These are phyloP conservation scores for Jacaranda mimosifolia DNA, from an alignment of 257 asterid genomes.

Conservation along the genomic window DNA sequence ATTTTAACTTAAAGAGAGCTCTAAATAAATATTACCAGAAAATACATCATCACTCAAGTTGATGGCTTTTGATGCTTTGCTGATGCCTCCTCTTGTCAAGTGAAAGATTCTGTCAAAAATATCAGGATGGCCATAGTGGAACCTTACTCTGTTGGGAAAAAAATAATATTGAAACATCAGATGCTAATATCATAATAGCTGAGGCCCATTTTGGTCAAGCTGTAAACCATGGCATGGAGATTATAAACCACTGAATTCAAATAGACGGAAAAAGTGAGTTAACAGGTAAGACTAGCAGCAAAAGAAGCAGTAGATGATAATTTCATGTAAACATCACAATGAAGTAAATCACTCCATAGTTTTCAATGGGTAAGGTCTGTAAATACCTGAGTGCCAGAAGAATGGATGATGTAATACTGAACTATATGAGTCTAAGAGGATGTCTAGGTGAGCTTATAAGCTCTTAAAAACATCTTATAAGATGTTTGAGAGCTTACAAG, in stretches of 20 bases:
- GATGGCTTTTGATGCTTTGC: constrained; percentile 94
- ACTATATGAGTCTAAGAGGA: too few species aligned
- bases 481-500: too few species aligned
- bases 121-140: constrained; percentile 99
- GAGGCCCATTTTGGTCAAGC: constrained; percentile 1
- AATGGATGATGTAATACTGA: too few species aligned
- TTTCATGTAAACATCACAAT: too few species aligned
- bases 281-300: not conserved
- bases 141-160: constrained; percentile 91
- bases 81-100: constrained; percentile 95
- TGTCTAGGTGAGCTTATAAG: too few species aligned
- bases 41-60: constrained; percentile 99
- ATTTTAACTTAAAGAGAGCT: constrained; percentile 15
- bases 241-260: not conserved
- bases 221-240: not conserved
- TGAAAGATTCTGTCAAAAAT: constrained; percentile 93
- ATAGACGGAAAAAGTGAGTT: too few species aligned
- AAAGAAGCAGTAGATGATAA: constrained; percentile 1
- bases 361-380: too few species aligned
- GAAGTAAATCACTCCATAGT: too few species aligned
- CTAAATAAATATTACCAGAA: constrained; percentile 62
- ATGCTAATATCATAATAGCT: constrained; percentile 8
- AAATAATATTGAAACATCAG: not conserved
- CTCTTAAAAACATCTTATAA: too few species aligned
- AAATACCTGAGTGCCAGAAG: too few species aligned